A percentile compares a stretch with the other conserved stretches of the same genome.
These are phyloP conservation scores for Telfairia occidentalis DNA, from an alignment of 331 rosid genomes.

Conservation along the genomic window DNA sequence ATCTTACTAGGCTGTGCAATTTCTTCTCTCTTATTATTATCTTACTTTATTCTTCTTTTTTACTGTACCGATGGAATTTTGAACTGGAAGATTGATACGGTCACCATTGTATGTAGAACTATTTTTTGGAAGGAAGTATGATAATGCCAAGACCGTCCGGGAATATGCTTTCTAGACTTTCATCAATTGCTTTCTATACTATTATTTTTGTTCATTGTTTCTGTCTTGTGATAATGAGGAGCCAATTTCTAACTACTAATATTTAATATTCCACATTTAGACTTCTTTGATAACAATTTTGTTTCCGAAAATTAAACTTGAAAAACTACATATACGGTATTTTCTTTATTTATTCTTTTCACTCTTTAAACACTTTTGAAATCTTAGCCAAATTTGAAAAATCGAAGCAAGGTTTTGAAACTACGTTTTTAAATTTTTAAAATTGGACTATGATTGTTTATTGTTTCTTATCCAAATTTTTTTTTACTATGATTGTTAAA, in stretches of 20 bases:
- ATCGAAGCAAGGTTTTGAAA: neutral
- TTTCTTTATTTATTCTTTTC: neutral
- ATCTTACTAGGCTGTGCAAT: constrained; percentile 86
- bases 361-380: neutral
- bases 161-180: neutral
- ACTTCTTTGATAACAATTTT: neutral
- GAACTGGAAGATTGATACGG: neutral
- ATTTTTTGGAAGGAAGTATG: too few species aligned
- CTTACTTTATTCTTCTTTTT: neutral
- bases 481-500: too few species aligned
- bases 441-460: neutral
- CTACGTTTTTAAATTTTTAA: neutral
- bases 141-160: too few species aligned
- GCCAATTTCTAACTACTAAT: neutral
- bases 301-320: neutral
- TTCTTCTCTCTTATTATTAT: neutral
- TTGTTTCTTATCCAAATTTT: too few species aligned
- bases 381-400: neutral
- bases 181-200: neutral
- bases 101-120: too few species aligned
- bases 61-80: neutral
- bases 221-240: neutral
- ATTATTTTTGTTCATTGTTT: neutral
- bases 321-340: neutral
- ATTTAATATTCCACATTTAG: neutral